Evolutionary conservation across 768 basidiomycete species (phyloP).

Genomic region (Tylopilus felleus): DNA sequence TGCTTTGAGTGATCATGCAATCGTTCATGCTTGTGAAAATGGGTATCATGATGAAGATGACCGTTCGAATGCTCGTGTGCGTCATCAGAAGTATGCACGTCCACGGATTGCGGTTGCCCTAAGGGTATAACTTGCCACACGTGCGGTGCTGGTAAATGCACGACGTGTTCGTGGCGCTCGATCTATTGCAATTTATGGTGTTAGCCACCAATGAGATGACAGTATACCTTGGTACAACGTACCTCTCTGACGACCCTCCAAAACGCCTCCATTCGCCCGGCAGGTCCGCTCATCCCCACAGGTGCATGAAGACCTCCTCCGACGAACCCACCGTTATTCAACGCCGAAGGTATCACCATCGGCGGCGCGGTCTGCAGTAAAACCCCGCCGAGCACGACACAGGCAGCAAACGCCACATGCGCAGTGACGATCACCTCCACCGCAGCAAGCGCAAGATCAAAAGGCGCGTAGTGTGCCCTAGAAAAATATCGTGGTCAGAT

Average conservation of each 20-base stretch:
- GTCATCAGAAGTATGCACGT: not conserved
- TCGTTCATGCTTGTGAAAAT: slow-evolving; percentile 5
- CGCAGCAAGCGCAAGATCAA: slow-evolving; percentile 85
- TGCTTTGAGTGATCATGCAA: not conserved
- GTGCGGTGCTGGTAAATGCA: slow-evolving; percentile 81
- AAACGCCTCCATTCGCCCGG: slow-evolving; percentile 78
- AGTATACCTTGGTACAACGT: slow-evolving; percentile 19
- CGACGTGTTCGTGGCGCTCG: slow-evolving; percentile 78
- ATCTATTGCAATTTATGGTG: slow-evolving; percentile 43
- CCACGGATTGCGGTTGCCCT: slow-evolving; percentile 22
- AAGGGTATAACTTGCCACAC: slow-evolving; percentile 79
- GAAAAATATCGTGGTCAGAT: not conserved
- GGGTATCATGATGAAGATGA: slow-evolving; percentile 4
- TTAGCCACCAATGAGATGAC: not conserved
- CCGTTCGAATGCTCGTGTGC: slow-evolving; percentile 7
- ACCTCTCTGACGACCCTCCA: slow-evolving; percentile 81
- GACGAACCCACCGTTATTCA: slow-evolving; percentile 12
- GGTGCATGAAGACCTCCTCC: not conserved
- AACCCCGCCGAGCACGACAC: slow-evolving; percentile 77
- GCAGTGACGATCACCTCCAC: slow-evolving; percentile 76
- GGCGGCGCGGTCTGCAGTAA: slow-evolving; percentile 87
- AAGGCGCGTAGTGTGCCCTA: slow-evolving; percentile 56
- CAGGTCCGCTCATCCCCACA: slow-evolving; percentile 21
- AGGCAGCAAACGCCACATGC: slow-evolving; percentile 81
- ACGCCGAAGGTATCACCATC: slow-evolving; percentile 13